phyloP scores from a whole-genome alignment of 768 basidiomycete genomes.

The Hypsizygus marmoreus region DNA sequence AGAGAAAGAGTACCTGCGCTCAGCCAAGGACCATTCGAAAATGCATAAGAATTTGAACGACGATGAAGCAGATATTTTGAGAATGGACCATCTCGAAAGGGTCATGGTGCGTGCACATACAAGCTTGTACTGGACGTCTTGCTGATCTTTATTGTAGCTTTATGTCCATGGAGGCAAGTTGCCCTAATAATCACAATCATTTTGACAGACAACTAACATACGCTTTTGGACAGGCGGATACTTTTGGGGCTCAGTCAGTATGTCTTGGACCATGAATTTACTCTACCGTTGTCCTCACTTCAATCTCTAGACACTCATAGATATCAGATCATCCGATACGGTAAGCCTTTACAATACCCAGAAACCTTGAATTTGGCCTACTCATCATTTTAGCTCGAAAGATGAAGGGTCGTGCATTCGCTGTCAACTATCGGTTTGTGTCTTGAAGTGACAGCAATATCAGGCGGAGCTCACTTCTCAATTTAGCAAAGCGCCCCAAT shows the following conservation, averaged over 20 bases:
- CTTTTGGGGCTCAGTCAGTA: conserved; percentile 68
- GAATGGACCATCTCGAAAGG: conserved; percentile 56
- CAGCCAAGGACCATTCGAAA: conserved; percentile 20
- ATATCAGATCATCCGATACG: conserved; percentile 60
- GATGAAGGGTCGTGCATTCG: conserved; percentile 68
- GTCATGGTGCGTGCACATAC: conserved; percentile 46
- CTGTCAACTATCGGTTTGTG: conserved; percentile 51
- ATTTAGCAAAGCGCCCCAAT: conserved; percentile 76
- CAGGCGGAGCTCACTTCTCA: neutral
- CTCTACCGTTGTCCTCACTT: neutral
- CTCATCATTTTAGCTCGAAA: conserved; percentile 57
- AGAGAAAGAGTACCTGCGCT: conserved; percentile 45
- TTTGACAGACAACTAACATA: neutral
- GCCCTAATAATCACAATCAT: neutral
- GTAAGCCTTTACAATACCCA: conserved; percentile 27
- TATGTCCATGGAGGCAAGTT: conserved; percentile 65
- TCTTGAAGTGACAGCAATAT: neutral
- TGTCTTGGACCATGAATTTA: conserved; percentile 13
- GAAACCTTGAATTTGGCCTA: conserved; percentile 4
- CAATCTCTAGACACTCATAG: conserved; percentile 52
- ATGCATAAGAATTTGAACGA: conserved; percentile 33
- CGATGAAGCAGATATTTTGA: conserved; percentile 40
- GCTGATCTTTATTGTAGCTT: conserved; percentile 38
- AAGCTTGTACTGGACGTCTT: neutral
- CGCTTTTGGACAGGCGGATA: conserved; percentile 56